Evolutionary conservation across 2,329 filamentous ascomycete species (phyloP).

Genomic region (Botrytis elliptica): DNA sequence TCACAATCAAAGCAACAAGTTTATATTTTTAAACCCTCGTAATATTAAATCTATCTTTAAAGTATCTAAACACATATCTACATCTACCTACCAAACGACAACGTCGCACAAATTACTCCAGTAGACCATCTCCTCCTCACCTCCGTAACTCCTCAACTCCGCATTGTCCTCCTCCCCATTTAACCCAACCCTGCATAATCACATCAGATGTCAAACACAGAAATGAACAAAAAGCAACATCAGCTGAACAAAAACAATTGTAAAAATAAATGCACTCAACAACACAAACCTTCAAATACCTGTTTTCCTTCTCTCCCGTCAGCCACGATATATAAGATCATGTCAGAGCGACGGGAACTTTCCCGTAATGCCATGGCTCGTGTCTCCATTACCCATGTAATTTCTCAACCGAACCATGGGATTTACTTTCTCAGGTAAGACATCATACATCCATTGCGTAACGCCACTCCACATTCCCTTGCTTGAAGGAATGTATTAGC

Average conservation of each 20-base stretch:
- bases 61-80: neutral
- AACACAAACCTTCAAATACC: neutral
- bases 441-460: neutral
- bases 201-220: neutral
- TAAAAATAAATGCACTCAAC: neutral
- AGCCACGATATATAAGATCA: neutral
- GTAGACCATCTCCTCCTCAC: neutral
- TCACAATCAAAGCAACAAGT: neutral
- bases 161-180: neutral
- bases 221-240: neutral
- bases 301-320: neutral
- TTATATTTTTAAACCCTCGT: no score
- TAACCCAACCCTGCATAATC: neutral
- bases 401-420: neutral
- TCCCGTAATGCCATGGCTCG: neutral
- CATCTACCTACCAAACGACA: neutral
- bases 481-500: neutral
- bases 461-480: constrained; percentile 10
- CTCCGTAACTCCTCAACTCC: neutral
- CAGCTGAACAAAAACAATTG: neutral
- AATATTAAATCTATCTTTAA: neutral
- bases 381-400: neutral
- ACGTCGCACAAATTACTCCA: neutral
- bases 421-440: neutral
- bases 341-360: neutral